Base-by-base conservation (phyloP, 192 early-diverging fungal species). In the Tieghemiomyces parasiticus region DNA sequence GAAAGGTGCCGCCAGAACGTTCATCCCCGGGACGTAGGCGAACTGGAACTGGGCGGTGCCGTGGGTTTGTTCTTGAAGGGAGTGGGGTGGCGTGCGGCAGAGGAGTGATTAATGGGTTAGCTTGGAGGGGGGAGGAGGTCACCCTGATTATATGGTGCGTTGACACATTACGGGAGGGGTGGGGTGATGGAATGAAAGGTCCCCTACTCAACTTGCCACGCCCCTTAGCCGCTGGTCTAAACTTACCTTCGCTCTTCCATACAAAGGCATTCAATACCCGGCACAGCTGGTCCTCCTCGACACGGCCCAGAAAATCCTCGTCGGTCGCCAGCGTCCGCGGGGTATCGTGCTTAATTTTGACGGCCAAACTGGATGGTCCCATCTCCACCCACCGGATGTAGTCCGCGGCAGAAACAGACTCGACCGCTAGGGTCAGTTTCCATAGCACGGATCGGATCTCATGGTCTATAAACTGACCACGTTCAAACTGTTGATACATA, bases 21-120 rank as follows among this genome's bases (percentile, higher is more conserved):
- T 97, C 89, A 97, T 94, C 24, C 92, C 91, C 69, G 92, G 91
- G 24, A 95, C 92, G 69, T 97, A 91, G 30, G 50, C 26, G 26
- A 52, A 52, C 50, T 8, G 26, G 26, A 28, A 30, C 26, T 52
- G 26, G 30, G 50, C 24, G 8, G 16, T 10, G 38, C 8, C 16
- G 16, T 16, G 38, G 38, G 6, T 42, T 42, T 42, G 38, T 16
- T 42, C 38, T 42, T 10, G 16, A 42, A 10, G 38, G 38, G 38
- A 42, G 38, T 10, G 16, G 16, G 38, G 38, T 16, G n/a, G n/a
- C n/a, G n/a, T n/a, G n/a, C n/a, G n/a, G n/a, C n/a, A n/a, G n/a
- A n/a, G n/a, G n/a, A n/a, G n/a, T n/a, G n/a, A n/a, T n/a, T n/a
- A n/a, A n/a, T n/a, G n/a, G n/a, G n/a, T n/a, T n/a, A n/a, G n/a